A percentile compares a stretch with the other conserved stretches of the same genome.
phyloP scores from a whole-genome alignment of 2,329 filamentous ascomycete species.

The Penicillium glabrum region DNA sequence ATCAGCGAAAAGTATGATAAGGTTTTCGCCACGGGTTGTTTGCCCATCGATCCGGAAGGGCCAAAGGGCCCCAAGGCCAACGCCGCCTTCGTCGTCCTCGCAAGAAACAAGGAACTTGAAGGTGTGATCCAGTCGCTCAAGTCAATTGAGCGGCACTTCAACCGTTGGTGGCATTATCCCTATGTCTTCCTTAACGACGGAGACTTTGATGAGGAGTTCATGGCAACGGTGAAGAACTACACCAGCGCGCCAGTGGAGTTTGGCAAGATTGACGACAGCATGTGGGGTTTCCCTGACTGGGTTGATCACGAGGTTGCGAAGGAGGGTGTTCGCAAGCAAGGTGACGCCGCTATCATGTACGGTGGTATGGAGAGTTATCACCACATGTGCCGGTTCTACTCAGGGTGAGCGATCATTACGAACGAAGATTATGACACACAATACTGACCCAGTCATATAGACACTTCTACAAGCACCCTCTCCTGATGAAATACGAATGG shows the following conservation, averaged over 20 bases:
- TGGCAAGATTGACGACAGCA: slow-evolving; percentile 82
- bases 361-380: slow-evolving; percentile 98
- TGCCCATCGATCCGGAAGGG: slow-evolving; percentile 67
- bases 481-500: slow-evolving; percentile 97
- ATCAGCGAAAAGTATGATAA: slow-evolving; percentile 98
- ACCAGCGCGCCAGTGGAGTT: slow-evolving; percentile 88
- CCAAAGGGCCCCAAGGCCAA: slow-evolving; percentile 69
- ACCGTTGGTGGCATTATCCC: slow-evolving; percentile 97
- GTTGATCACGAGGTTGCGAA: slow-evolving; percentile 89
- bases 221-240: slow-evolving; percentile 81
- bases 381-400: slow-evolving; percentile 99
- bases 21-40: slow-evolving; percentile 88
- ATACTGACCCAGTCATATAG: slow-evolving; percentile 43
- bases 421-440: neutral
- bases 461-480: slow-evolving; percentile 96
- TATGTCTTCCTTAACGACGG: slow-evolving; percentile 98
- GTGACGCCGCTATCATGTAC: slow-evolving; percentile 98
- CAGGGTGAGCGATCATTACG: slow-evolving; percentile 63
- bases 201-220: slow-evolving; percentile 94
- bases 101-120: slow-evolving; percentile 92
- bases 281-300: slow-evolving; percentile 98
- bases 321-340: slow-evolving; percentile 95
- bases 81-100: slow-evolving; percentile 91
- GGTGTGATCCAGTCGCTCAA: slow-evolving; percentile 96
- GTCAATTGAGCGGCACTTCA: slow-evolving; percentile 98